Base-by-base conservation (phyloP, 257 asterid species). In the Capsicum chinense region DNA sequence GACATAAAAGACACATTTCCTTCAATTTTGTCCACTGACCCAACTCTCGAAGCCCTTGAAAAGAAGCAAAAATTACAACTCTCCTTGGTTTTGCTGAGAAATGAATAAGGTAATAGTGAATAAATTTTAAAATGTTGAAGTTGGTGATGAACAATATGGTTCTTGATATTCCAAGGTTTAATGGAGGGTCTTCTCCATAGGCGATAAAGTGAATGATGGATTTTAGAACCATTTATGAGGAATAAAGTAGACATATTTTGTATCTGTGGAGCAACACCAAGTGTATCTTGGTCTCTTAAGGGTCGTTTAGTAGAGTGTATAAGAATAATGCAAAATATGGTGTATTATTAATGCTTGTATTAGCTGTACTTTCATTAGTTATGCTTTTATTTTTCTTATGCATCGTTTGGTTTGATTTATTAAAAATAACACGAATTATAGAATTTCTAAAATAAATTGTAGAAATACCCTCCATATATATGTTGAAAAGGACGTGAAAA, bases 81-180 rank as follows among this genome's bases (percentile, higher is more conserved):
- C 87, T 79, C 85, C 67, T 89, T 94, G 14, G 81, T 56, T 85
- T 88, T 91, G 14, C 26, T 52, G 26, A 52, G 54, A 76, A 76
- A 52, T 26, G 64, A 76, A 13, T 82, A 88, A 13, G 91, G 88
- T 73, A 89, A 87, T 71, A 91, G 86, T 83, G 91, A 83, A 73
- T 83, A 86, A 6, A 85, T 87, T 64, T 85, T 90, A 64, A 80
- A 67, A 9, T 85, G 94, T 70, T 80, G 93, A 62, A 84, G 86
- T n/a, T 82, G 86, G 67, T 67, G 56, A 80, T 66, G 83, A 26
- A 26, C 33, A 26, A 26, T 26, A 26, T 26, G 33, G 64, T 83
- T 79, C 79, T 88, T 80, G 44, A 80, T 48, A 57, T 35, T 79
- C 62, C 85, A 83, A 57, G 83, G 26, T 7, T 86, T 37, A 42